Conservation (phyloP, 306 rosid species). For the Lagenaria siceraria region DNA sequence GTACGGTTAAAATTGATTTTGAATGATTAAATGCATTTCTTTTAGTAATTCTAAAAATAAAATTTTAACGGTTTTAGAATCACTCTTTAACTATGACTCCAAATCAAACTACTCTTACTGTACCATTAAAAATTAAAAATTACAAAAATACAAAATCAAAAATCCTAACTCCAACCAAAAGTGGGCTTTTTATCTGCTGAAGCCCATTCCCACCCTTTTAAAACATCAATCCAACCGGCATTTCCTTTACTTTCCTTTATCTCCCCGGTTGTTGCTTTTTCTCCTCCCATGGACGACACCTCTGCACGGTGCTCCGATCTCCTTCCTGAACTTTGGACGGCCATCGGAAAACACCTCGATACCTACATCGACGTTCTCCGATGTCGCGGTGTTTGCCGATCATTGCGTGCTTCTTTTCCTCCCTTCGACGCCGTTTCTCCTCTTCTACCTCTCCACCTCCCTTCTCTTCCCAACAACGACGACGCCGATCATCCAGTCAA, state of each 20-base stretch:
- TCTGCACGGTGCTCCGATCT: slow-evolving; percentile 15
- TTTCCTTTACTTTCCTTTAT: no score
- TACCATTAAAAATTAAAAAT: no score
- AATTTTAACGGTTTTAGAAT: no score
- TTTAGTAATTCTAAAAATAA: no score
- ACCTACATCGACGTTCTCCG: slow-evolving; percentile 16
- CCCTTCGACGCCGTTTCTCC: background rate
- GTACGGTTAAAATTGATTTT: no score
- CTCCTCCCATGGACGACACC: background rate
- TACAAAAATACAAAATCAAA: no score
- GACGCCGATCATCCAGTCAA: background rate
- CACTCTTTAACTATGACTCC: no score
- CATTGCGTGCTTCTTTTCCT: slow-evolving; percentile 24
- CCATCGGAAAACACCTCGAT: slow-evolving; percentile 8
- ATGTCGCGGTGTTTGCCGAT: slow-evolving; percentile 20
- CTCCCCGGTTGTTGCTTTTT: background rate
- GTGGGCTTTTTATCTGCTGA: no score
- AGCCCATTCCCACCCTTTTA: no score
- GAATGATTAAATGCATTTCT: no score
- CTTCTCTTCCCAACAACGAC: background rate
- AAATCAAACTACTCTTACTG: no score
- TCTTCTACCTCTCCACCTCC: slow-evolving; percentile 11
- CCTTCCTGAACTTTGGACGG: slow-evolving; percentile 16
- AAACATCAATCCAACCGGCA: background rate
- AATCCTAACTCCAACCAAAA: no score